phyloP scores from a whole-genome alignment of 495 filamentous ascomycete genomes.

The Aspergillus egyptiacus region DNA sequence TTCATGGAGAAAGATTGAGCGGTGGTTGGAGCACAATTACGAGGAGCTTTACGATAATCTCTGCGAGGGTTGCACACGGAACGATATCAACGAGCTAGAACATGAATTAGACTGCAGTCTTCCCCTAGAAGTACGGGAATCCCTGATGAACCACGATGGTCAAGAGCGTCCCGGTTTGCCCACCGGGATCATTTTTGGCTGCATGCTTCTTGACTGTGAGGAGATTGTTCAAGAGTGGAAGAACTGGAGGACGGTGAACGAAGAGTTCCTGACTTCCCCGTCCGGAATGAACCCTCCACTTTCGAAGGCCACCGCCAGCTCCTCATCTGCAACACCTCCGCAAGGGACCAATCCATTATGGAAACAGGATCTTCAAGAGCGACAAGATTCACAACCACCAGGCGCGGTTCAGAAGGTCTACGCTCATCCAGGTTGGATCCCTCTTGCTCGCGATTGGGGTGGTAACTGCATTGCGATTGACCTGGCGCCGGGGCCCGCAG shows the following conservation, averaged over 20 bases:
- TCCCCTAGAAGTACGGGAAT: conserved; percentile 89
- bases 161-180: conserved; percentile 90
- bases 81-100: conserved; percentile 96
- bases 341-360: conserved; percentile 57
- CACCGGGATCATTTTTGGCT: conserved; percentile 86
- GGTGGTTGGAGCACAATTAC: conserved; percentile 91
- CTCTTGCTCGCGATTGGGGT: conserved; percentile 94
- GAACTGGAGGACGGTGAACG: conserved; percentile 90
- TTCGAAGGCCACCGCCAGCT: conserved; percentile 62
- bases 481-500: conserved; percentile 83
- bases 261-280: conserved; percentile 67
- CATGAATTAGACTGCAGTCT: conserved; percentile 93
- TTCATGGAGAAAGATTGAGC: conserved; percentile 90
- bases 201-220: conserved; percentile 96
- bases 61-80: conserved; percentile 81
- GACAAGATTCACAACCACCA: conserved; percentile 83
- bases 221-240: conserved; percentile 98
- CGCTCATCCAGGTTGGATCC: conserved; percentile 92
- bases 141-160: conserved; percentile 83
- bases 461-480: conserved; percentile 95
- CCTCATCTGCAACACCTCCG: conserved; percentile 50
- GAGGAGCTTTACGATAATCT: conserved; percentile 91
- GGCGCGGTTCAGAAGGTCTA: conserved; percentile 87
- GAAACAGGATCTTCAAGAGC: conserved; percentile 77
- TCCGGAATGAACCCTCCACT: conserved; percentile 47